Base-by-base conservation (phyloP, 2,329 filamentous ascomycete genomes). In the Macrophomina phaseolina region DNA sequence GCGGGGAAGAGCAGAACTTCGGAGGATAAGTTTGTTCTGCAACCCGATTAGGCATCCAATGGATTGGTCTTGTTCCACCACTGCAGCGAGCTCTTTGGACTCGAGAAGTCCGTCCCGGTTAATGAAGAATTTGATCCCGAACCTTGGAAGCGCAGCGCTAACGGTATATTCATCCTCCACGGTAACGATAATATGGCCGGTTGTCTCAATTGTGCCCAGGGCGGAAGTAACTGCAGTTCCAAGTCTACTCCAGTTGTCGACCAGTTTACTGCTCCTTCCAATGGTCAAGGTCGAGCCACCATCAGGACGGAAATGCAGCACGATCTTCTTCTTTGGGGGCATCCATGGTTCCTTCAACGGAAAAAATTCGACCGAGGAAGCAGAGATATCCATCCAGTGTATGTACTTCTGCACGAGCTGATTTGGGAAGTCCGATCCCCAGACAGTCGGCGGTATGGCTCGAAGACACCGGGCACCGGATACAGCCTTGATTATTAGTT, bases 31-130 rank as follows among this genome's bases (percentile, higher is more conserved):
- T 67, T 83, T 85, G 70, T 77, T 84, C 1, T 70, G 34, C 0
- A 89, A 76, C 0, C 87, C 86, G 38, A 51, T 42, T 1, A 66
- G 12, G n/a, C 64, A 66, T 45, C 64, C 64, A 16, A 66, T 66
- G 11, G 51, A 0, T 14, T 66, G 63, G 8, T 40, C 42, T 2
- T 3, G n/a, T 12, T 38, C 40, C 82, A 70, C 4, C 88, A 73
- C 0, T 84, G 81, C 84, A 0, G 79, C 77, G 67, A 83, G 85
- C 65, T 88, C 81, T 5, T 78, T 80, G 0, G 83, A 87, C n/a
- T 71, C 64, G 0, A 51, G 49, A 0, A 69, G 61, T 0, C 71
- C 69, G 0, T 74, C 72, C 1, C 66, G 14, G 1, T 70, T 68
- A 0, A 85, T 64, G 7, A 67, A 71, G 67, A 89, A 89, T 0